phyloP scores from a whole-genome alignment of 1,139 yeast genomes.

The Candida gigantensis region DNA sequence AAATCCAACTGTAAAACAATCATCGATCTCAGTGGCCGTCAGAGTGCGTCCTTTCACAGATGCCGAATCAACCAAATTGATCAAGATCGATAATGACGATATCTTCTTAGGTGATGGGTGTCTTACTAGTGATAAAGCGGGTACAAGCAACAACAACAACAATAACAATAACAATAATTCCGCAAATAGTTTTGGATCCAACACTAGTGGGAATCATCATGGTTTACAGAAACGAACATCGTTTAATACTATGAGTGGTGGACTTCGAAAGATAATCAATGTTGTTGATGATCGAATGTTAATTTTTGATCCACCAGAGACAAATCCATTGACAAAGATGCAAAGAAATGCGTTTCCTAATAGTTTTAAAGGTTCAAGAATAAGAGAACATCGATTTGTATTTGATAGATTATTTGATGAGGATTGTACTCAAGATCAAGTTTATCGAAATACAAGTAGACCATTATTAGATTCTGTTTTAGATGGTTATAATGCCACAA shows the following conservation, averaged over 20 bases:
- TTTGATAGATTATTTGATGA: conserved; percentile 80
- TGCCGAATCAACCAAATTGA: conserved; percentile 51
- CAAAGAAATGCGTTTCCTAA: conserved; percentile 59
- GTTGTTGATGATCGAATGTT: conserved; percentile 89
- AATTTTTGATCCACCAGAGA: conserved; percentile 83
- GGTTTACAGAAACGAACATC: conserved; percentile 9
- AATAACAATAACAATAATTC: conserved; percentile 2
- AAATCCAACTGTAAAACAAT: conserved; percentile 36
- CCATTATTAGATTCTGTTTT: conserved; percentile 74
- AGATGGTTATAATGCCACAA: conserved; percentile 87
- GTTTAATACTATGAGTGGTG: conserved; percentile 39
- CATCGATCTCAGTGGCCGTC: conserved; percentile 77
- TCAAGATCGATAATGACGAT: conserved; percentile 34
- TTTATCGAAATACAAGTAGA: conserved; percentile 64
- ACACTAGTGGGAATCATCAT: not conserved
- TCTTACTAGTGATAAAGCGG: conserved; percentile 23
- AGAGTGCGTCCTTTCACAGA: conserved; percentile 83
- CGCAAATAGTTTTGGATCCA: not conserved
- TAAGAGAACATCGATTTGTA: conserved; percentile 76
- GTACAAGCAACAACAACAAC: no score
- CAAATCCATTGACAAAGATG: conserved; percentile 64
- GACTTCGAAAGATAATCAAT: conserved; percentile 70
- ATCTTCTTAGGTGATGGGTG: conserved; percentile 63
- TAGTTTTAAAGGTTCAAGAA: conserved; percentile 34
- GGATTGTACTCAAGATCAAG: conserved; percentile 61